Evolutionary conservation across 768 basidiomycete genomes (phyloP).

Genomic region (Gymnopilus junonius): DNA sequence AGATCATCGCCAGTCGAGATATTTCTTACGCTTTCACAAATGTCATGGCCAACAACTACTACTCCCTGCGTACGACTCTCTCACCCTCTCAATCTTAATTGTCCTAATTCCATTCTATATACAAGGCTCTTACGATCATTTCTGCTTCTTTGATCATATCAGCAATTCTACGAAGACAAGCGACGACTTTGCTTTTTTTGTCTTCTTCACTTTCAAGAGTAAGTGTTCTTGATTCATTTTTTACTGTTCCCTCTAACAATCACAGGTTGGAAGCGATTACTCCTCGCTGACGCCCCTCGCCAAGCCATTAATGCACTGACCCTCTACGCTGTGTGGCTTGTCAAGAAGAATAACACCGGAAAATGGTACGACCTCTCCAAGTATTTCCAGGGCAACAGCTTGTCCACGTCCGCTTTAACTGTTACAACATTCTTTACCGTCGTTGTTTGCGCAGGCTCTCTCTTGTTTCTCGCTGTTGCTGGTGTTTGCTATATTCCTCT

Average conservation of each 20-base stretch:
- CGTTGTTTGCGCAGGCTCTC: constrained; percentile 82
- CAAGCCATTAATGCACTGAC: constrained; percentile 98
- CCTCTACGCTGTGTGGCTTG: constrained; percentile 84
- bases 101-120: constrained; percentile 10
- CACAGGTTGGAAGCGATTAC: constrained; percentile 47
- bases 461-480: constrained; percentile 81
- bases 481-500: constrained; percentile 93
- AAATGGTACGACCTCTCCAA: constrained; percentile 73
- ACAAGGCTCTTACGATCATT: constrained; percentile 92
- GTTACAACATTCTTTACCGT: constrained; percentile 92
- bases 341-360: constrained; percentile 42
- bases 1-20: constrained; percentile 93
- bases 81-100: background rate
- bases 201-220: constrained; percentile 99
- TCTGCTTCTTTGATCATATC: constrained; percentile 98
- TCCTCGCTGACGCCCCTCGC: constrained; percentile 94
- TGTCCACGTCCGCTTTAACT: constrained; percentile 83
- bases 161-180: constrained; percentile 93
- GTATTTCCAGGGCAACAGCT: constrained; percentile 78
- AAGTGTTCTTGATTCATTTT: constrained; percentile 22
- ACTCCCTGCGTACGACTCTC: constrained; percentile 78
- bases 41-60: constrained; percentile 95
- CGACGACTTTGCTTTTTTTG: constrained; percentile 98
- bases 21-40: constrained; percentile 99
- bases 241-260: background rate